Evolutionary conservation across 2,329 filamentous ascomycete species (phyloP), one percentile per base, ranked within the genome.

Genomic region (Hypoxylon sp.): DNA sequence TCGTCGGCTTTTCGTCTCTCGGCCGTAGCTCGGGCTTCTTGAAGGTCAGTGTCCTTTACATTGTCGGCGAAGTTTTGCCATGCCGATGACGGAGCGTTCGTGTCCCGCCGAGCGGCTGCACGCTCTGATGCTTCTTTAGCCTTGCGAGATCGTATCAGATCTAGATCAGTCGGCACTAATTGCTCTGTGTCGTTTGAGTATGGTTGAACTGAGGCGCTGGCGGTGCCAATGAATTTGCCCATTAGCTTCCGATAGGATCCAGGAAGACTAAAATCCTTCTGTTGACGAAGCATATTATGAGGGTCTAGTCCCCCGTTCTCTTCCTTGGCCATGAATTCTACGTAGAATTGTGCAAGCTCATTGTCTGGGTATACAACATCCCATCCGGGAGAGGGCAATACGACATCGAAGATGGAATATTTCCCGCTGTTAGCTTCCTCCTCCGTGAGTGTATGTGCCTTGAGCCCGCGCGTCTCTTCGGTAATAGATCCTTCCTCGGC

Each of bases 311-410:
- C 82, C 10, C 95, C 95, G 68, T 96, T 94, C 69, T 88, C 87
- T 52, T 92, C 87, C 56, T 87, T 91, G 33, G 82, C 88, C 97
- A 99, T 99, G 81, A 98, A 97, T 2, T 88, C 86, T 70, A 87
- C 86, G 82, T 98, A 99, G 79, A 91, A 97, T 2, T 88, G 85
- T n/a, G 92, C 93, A 69, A 97, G 89, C 37, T 89, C 88, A 78
- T 99, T 98, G 22, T 85, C 78, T 0, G 96, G 96, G 77, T 98
- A 99, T 37, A 92, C 80, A 42, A 98, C 88, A 74, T 97, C 94
- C 82, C 90, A 98, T 17, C 96, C 96, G 0, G 96, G 96, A n/a
- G 92, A 90, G 2, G 97, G 95, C 2, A 99, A 86, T 11, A 99
- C 94, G 68, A 98, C 78, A 77, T 99, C 96, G 76, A 92, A 94